phyloP scores from a whole-genome alignment of 495 filamentous ascomycete species.

The Talaromyces wortmannii region DNA sequence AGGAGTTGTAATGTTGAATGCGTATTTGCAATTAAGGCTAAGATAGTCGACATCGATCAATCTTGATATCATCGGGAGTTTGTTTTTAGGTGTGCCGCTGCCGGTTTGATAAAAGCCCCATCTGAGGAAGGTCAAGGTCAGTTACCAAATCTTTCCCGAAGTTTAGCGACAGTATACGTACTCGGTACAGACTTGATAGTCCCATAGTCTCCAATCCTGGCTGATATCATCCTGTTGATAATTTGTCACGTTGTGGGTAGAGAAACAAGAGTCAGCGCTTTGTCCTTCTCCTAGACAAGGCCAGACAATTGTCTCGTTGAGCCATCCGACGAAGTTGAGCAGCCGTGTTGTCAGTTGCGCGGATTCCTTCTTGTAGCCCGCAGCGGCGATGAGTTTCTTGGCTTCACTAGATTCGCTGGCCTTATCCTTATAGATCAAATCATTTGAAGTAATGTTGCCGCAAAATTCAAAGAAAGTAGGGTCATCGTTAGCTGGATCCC shows the following conservation, averaged over 20 bases:
- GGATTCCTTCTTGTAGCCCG: constrained; percentile 48
- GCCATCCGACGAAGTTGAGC: constrained; percentile 61
- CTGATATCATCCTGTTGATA: constrained; percentile 43
- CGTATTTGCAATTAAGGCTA: constrained; percentile 44
- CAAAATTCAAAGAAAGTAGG: constrained; percentile 53
- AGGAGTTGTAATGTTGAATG: constrained; percentile 55
- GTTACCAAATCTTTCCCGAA: not conserved
- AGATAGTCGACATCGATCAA: constrained; percentile 49
- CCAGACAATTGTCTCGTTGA: constrained; percentile 35
- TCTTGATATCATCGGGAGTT: constrained; percentile 60
- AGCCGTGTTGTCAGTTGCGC: constrained; percentile 43
- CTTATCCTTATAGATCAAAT: constrained; percentile 39
- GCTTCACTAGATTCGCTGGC: constrained; percentile 20
- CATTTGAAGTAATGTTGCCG: constrained; percentile 40
- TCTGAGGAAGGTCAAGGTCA: constrained; percentile 15
- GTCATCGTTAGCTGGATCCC: constrained; percentile 56
- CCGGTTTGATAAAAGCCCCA: constrained; percentile 71
- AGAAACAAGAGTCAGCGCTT: constrained; percentile 50
- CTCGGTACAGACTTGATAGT: constrained; percentile 45
- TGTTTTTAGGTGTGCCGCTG: constrained; percentile 46
- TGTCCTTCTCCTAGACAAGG: constrained; percentile 20
- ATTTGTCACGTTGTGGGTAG: constrained; percentile 38
- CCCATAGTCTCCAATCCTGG: constrained; percentile 51
- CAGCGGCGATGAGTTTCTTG: constrained; percentile 40
- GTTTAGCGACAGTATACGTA: not conserved